Base-by-base conservation (phyloP, 176 grass and related monocot species). In the Oryza punctata region DNA sequence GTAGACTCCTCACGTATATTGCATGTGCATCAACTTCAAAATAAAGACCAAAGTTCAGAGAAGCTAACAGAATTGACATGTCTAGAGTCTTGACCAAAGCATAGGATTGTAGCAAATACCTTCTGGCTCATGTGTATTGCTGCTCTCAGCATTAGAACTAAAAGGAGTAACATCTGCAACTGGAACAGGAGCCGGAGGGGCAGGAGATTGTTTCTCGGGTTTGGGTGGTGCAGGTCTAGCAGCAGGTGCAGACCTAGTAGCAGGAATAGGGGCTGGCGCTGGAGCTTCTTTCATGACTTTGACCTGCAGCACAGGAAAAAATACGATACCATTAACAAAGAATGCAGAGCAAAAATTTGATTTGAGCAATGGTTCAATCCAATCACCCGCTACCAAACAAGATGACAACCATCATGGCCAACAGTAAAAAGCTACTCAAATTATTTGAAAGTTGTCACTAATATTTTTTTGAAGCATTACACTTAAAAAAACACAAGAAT, bases 1-100 rank as follows among this genome's bases (percentile, higher is more conserved):
- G 94, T 37, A 97, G 88, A 82, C 37, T 94, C 76, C 87, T 90
- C 45, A 97, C 88, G 10, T 94, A 97, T 68, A 97, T 92, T 8
- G 94, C 93, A 88, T 89, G 86, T 0, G 73, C 92, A 75, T 92
- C 90, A 52, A 78, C 90, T 92, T 75, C 45, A 88, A 77, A 80
- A 84, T 61, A 16, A 75, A 76, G 15, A 61, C 4, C 63, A 45
- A 32, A 68, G 32, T 78, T 85, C 29, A 86, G 43, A 78, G 49
- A 84, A 24, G 63, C 9, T 75, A 75, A 47, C n/a, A 66, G 18
- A 54, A 63, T 63, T n/a, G 65, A 24, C 57, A 61, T 19, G n/a
- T 61, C n/a, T 54, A 1, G 54, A 73, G 26, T 15, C 19, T 28
- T 18, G 29, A 28, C 12, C 67, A 44, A 69, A 82, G 72, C 29